Evolutionary conservation across 2,329 filamentous ascomycete genomes (phyloP).

Genomic region (Lachnellula suecica): DNA sequence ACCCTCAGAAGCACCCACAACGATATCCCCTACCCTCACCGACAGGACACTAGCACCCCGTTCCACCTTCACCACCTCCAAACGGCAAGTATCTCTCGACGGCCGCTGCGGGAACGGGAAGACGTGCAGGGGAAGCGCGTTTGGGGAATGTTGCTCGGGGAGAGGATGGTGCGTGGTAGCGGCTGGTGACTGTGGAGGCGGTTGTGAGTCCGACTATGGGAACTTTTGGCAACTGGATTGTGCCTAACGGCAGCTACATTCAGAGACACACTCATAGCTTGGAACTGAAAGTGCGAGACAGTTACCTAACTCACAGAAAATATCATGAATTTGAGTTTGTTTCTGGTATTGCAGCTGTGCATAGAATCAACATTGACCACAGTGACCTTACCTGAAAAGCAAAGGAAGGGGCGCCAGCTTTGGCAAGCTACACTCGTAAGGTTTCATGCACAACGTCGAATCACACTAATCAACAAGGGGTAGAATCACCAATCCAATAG

Average conservation of each 20-base stretch:
- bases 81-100: too few relatives aligned
- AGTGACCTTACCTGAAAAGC: neutral
- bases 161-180: conserved; percentile 9
- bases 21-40: too few relatives aligned
- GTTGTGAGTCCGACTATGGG: neutral
- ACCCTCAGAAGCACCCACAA: too few relatives aligned
- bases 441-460: neutral
- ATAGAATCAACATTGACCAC: neutral
- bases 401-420: neutral
- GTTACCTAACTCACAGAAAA: too few relatives aligned
- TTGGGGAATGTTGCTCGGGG: conserved; percentile 11
- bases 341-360: neutral
- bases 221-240: neutral
- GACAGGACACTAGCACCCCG: too few relatives aligned
- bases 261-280: too few relatives aligned
- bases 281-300: too few relatives aligned
- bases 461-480: neutral
- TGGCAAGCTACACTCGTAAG: neutral
- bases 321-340: neutral
- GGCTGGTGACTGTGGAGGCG: conserved; percentile 1
- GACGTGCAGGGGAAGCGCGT: neutral
- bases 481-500: too few relatives aligned
- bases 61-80: too few relatives aligned
- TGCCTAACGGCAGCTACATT: neutral
- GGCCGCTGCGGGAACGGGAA: neutral